Conservation (phyloP, 495 filamentous ascomycete genomes). For the Penicillium antarcticum region DNA sequence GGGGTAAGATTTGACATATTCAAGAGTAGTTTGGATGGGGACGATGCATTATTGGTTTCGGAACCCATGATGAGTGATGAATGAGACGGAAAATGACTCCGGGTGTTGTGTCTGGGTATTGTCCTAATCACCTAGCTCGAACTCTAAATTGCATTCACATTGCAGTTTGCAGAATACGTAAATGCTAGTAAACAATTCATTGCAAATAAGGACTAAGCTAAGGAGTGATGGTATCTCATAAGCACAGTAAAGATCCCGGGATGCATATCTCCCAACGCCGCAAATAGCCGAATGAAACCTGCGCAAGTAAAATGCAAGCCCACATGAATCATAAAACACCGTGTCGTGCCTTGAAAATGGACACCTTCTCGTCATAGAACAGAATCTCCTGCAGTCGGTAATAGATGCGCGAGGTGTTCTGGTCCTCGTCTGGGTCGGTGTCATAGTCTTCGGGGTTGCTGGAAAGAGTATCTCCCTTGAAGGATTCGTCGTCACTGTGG, state of each 20-base stretch:
- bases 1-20: no score
- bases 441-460: constrained; percentile 52
- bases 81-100: no score
- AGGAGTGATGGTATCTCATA: constrained; percentile 4
- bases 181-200: not conserved
- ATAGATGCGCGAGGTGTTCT: constrained; percentile 41
- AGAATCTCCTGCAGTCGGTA: constrained; percentile 78
- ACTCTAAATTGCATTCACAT: not conserved
- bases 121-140: no score
- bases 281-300: not conserved
- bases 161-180: not conserved
- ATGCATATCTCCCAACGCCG: not conserved
- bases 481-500: constrained; percentile 46
- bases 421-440: constrained; percentile 50
- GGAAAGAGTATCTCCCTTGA: constrained; percentile 34
- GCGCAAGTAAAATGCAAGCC: constrained; percentile 2
- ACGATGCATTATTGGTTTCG: no score
- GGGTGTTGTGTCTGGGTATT: no score
- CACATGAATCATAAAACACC: constrained; percentile 56
- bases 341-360: constrained; percentile 78
- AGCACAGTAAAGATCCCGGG: not conserved
- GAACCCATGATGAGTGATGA: no score
- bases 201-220: not conserved
- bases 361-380: constrained; percentile 86
- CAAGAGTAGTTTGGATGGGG: no score